Percentiles rank a stretch among this genome's conserved stretches.
Conservation (phyloP, 768 basidiomycete species). For the Fibroporia radiculosa region DNA sequence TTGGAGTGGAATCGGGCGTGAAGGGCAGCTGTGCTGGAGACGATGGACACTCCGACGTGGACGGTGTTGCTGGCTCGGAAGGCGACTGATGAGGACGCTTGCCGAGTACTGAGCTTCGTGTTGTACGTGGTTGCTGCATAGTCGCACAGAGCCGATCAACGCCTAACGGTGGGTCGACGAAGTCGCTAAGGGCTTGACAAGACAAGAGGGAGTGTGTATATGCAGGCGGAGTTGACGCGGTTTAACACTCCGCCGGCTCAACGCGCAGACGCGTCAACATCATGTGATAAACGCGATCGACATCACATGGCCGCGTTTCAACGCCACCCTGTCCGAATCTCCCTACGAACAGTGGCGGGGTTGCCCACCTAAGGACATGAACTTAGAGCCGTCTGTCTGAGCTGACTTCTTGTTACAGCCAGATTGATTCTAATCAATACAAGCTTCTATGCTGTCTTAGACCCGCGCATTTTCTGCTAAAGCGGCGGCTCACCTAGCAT, state of each 20-base stretch:
- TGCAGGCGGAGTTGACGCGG: conserved; percentile 16
- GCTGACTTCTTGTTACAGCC: too few species aligned
- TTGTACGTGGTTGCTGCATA: conserved; percentile 16
- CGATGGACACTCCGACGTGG: conserved; percentile 19
- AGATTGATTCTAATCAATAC: too few species aligned
- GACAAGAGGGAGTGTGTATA: conserved; percentile 13
- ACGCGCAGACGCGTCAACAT: conserved; percentile 18
- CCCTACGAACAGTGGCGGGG: too few species aligned
- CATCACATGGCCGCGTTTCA: not conserved
- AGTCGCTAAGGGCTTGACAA: conserved; percentile 6
- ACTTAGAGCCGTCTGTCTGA: too few species aligned
- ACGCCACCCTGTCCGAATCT: too few species aligned
- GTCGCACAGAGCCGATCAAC: not conserved
- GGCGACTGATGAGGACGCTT: conserved; percentile 25
- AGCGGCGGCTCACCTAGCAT: too few species aligned
- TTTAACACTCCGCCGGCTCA: conserved; percentile 22
- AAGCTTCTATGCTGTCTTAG: too few species aligned
- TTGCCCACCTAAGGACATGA: too few species aligned
- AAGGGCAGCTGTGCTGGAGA: conserved; percentile 22
- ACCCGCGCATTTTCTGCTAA: too few species aligned
- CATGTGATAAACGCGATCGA: conserved; percentile 9
- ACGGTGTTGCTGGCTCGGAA: conserved; percentile 26
- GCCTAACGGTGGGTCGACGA: conserved; percentile 6
- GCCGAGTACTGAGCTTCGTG: conserved; percentile 25
- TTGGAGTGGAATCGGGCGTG: conserved; percentile 59